Evolutionary conservation across 2,329 filamentous ascomycete species (phyloP), one percentile per base, ranked within the genome.

Genomic region (Pseudopithomyces chartarum): DNA sequence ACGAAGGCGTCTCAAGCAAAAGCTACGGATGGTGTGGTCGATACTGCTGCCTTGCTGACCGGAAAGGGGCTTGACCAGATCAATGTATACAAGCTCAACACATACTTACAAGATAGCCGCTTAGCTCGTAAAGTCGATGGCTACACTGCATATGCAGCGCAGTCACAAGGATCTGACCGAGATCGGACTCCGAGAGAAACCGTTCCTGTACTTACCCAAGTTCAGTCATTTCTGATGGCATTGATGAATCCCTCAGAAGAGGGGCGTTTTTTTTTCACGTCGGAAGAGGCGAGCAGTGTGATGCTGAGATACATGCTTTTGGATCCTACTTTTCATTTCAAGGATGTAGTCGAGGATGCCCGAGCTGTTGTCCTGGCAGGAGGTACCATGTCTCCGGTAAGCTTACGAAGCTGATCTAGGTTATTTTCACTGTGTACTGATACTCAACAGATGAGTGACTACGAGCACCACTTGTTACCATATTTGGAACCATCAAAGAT

Each of bases 61-160:
- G 87, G 88, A 36, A 97, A 96, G 71, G 92, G 92, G 0, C 90
- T 95, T 22, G 95, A 99, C 69, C 94, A 98, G 69, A 93, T 99
- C 77, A 97, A 98, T 67, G 84, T 97, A 29, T 94, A 91, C 76
- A 94, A 95, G 70, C 82, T 99, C 13, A 87, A 93, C 32, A 84
- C 87, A 42, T 98, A 98, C 73, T 85, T 99, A 3, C 90, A 94
- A 68, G 89, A 95, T 61, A 97, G 93, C 59, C 97, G 96, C 68
- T 80, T 99, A 12, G 93, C 94, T 1, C 90, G 93, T 61, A 99
- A 99, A 74, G 90, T 98, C 11, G 94, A 99, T 76, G 90, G 91
- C 47, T 99, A 98, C 69, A 85, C 87, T 2, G 82, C 85, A 2
- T 85, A 90, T 57, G 74, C 85, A 1, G 84, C 87, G 54, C 81